phyloP scores from a whole-genome alignment of 768 basidiomycete genomes.

The Gloeopeniophorella convolvens region DNA sequence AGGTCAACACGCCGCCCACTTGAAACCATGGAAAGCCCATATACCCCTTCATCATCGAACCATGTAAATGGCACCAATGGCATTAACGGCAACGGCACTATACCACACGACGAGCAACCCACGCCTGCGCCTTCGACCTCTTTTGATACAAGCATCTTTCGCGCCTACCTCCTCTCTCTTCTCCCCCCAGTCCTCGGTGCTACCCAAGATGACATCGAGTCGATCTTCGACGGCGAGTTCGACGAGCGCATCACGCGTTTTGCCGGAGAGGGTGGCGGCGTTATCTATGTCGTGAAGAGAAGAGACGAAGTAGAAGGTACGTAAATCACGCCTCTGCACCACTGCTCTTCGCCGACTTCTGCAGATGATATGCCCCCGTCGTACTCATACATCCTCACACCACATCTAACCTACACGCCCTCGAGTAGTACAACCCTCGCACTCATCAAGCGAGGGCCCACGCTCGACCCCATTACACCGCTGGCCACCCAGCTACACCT shows the following conservation, averaged over 20 bases:
- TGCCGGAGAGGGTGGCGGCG: slow-evolving; percentile 67
- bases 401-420: slow-evolving; percentile 73
- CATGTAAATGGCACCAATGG: slow-evolving; percentile 19
- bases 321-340: slow-evolving; percentile 1
- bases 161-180: slow-evolving; percentile 60
- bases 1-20: neutral
- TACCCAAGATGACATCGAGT: slow-evolving; percentile 52
- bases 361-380: slow-evolving; percentile 61
- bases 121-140: slow-evolving; percentile 36
- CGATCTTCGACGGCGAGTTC: slow-evolving; percentile 66
- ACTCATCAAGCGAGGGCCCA: slow-evolving; percentile 86
- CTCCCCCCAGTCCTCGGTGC: slow-evolving; percentile 84
- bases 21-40: slow-evolving; percentile 18
- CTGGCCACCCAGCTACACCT: slow-evolving; percentile 86
- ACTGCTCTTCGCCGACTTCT: slow-evolving; percentile 4
- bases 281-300: slow-evolving; percentile 76
- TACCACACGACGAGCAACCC: slow-evolving; percentile 25
- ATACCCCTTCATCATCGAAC: slow-evolving; percentile 18
- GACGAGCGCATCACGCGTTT: slow-evolving; percentile 71
- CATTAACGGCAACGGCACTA: slow-evolving; percentile 16
- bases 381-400: slow-evolving; percentile 60
- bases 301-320: slow-evolving; percentile 72
- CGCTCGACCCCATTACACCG: slow-evolving; percentile 73
- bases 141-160: slow-evolving; percentile 69
- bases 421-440: slow-evolving; percentile 82